phyloP scores from a whole-genome alignment of 2,329 filamentous ascomycete genomes.

The Sporothrix mexicana region DNA sequence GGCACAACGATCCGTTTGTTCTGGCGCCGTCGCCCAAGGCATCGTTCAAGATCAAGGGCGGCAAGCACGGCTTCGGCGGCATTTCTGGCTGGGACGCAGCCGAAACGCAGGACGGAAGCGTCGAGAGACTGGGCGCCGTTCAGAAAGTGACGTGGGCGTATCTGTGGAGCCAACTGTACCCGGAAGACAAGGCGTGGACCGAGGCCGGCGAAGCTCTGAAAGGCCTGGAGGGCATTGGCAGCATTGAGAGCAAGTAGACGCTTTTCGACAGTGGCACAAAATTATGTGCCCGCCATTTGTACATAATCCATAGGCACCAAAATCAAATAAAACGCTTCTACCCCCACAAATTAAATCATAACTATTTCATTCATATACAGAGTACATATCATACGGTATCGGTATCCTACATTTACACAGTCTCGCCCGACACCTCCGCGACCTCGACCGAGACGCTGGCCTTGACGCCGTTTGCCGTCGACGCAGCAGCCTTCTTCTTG shows the following conservation, averaged over 20 bases:
- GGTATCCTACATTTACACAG: neutral
- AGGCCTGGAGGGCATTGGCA: slow-evolving; percentile 40
- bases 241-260: slow-evolving; percentile 43
- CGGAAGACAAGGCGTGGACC: slow-evolving; percentile 45
- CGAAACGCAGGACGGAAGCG: slow-evolving; percentile 47
- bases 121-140: slow-evolving; percentile 45
- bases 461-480: neutral
- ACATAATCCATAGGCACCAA: neutral
- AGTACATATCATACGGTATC: neutral
- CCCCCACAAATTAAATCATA: neutral
- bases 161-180: slow-evolving; percentile 46
- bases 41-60: slow-evolving; percentile 46
- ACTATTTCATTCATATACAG: neutral
- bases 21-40: slow-evolving; percentile 45
- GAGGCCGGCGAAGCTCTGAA: slow-evolving; percentile 42
- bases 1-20: slow-evolving; percentile 49
- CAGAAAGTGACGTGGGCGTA: slow-evolving; percentile 50
- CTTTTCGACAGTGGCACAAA: neutral
- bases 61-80: slow-evolving; percentile 48
- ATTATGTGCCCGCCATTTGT: neutral
- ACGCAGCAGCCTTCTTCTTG: neutral
- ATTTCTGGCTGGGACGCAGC: slow-evolving; percentile 48
- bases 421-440: neutral
- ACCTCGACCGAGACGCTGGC: neutral
- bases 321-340: neutral